Percentiles rank a stretch among this genome's conserved stretches.
Conservation (phyloP, 352 stramenopile genomes). For the Phytophthora boehmeriae region DNA sequence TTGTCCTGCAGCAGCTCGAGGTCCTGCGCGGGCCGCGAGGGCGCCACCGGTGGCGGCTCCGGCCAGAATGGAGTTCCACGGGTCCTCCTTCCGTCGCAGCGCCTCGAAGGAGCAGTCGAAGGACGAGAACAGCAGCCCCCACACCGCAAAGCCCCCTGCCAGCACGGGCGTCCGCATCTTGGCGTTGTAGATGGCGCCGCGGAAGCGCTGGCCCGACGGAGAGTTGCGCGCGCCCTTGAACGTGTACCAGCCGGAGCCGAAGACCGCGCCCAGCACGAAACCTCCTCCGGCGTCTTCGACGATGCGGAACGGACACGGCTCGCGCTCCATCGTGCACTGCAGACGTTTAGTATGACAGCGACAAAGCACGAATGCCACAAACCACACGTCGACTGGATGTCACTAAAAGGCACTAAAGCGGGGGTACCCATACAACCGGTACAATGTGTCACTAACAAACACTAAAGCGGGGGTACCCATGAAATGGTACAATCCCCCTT, state of each 20-base stretch:
- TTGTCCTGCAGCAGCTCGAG: slow-evolving; percentile 92
- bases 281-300: slow-evolving; percentile 98
- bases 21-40: slow-evolving; percentile 94
- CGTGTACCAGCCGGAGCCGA: slow-evolving; percentile 96
- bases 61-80: slow-evolving; percentile 99
- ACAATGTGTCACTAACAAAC: no score
- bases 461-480: not conserved
- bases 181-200: slow-evolving; percentile 92
- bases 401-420: no score
- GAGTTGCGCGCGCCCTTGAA: slow-evolving; percentile 96
- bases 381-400: no score
- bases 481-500: not conserved
- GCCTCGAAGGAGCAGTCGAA: slow-evolving; percentile 98
- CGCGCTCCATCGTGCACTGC: slow-evolving; percentile 82
- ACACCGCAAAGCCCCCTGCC: slow-evolving; percentile 94
- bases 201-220: slow-evolving; percentile 91
- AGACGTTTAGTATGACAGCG: no score
- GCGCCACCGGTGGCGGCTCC: slow-evolving; percentile 96
- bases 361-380: no score
- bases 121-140: slow-evolving; percentile 97
- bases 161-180: slow-evolving; percentile 95
- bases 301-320: slow-evolving; percentile 99
- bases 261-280: slow-evolving; percentile 96
- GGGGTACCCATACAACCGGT: not conserved
- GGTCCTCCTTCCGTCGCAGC: slow-evolving; percentile 98